Evolutionary conservation across 768 basidiomycete species (phyloP).

Genomic region (Trametes cinnabarina): DNA sequence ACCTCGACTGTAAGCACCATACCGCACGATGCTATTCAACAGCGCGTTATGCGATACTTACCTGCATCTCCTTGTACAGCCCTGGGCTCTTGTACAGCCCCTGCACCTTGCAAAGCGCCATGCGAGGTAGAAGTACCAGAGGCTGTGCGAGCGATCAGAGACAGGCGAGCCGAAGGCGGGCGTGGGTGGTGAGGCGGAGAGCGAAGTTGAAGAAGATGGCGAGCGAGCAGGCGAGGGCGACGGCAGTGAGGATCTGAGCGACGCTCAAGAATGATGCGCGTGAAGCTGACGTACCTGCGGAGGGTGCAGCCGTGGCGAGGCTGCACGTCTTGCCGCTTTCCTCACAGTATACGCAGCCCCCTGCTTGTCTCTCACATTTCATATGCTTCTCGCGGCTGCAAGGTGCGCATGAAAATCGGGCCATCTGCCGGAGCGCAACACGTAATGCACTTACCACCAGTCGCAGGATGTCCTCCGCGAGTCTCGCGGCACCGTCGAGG

Average conservation of each 20-base stretch:
- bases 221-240: too few relatives aligned
- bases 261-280: too few relatives aligned
- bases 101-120: too few relatives aligned
- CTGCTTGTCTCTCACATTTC: not conserved
- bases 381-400: not conserved
- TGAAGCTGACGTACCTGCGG: not conserved
- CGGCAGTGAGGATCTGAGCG: too few relatives aligned
- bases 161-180: too few relatives aligned
- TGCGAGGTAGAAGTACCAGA: too few relatives aligned
- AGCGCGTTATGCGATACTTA: not conserved
- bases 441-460: not conserved
- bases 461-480: not conserved
- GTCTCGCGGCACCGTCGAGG: too few relatives aligned
- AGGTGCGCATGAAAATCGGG: not conserved
- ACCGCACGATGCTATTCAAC: not conserved
- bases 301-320: not conserved
- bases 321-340: not conserved
- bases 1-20: too few relatives aligned
- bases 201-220: too few relatives aligned
- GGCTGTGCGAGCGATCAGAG: too few relatives aligned
- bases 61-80: not conserved
- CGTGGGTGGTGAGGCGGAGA: too few relatives aligned
- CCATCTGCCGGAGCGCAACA: not conserved
- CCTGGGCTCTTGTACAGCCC: too few relatives aligned
- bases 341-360: not conserved